phyloP scores from a whole-genome alignment of 2,329 filamentous ascomycete species.

The Cladophialophora bantiana region DNA sequence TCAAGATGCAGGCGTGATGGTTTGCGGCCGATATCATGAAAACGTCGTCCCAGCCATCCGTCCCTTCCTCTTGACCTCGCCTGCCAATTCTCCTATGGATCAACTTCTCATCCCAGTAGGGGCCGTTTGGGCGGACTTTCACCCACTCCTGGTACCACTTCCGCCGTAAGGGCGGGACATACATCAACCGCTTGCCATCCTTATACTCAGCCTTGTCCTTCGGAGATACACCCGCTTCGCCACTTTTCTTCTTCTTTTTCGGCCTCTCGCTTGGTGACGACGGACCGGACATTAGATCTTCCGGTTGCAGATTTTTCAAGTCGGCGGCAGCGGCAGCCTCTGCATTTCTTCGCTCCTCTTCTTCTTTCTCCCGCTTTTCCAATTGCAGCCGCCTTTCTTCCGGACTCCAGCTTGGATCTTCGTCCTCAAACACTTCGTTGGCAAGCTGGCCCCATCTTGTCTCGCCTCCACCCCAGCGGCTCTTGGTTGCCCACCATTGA shows the following conservation, averaged over 20 bases:
- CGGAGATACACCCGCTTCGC: constrained; percentile 9
- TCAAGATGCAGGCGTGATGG: constrained; percentile 67
- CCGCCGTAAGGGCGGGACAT: constrained; percentile 36
- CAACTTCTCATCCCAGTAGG: constrained; percentile 39
- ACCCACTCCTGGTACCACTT: constrained; percentile 41
- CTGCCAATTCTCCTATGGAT: constrained; percentile 38
- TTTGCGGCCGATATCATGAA: constrained; percentile 48
- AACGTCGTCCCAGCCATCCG: constrained; percentile 32
- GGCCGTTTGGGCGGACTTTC: constrained; percentile 35
- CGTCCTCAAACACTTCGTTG: constrained; percentile 38
- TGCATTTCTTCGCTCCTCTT: constrained; percentile 32
- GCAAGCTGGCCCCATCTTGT: constrained; percentile 46
- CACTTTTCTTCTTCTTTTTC: constrained; percentile 42
- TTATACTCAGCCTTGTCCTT: constrained; percentile 35
- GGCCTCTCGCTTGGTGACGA: constrained; percentile 37
- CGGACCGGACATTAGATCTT: constrained; percentile 35
- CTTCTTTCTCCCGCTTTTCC: constrained; percentile 33
- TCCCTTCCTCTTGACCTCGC: constrained; percentile 22
- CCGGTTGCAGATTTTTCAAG: constrained; percentile 33
- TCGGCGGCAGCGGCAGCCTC: constrained; percentile 26
- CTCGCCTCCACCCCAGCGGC: constrained; percentile 63
- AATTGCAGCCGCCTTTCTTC: constrained; percentile 44
- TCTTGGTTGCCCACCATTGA: constrained; percentile 66
- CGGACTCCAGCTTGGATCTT: constrained; percentile 43
- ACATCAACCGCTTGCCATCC: constrained; percentile 38